These are phyloP conservation scores for Breynia disticha DNA, from an alignment of 441 rosid species.

Conservation along the genomic window DNA sequence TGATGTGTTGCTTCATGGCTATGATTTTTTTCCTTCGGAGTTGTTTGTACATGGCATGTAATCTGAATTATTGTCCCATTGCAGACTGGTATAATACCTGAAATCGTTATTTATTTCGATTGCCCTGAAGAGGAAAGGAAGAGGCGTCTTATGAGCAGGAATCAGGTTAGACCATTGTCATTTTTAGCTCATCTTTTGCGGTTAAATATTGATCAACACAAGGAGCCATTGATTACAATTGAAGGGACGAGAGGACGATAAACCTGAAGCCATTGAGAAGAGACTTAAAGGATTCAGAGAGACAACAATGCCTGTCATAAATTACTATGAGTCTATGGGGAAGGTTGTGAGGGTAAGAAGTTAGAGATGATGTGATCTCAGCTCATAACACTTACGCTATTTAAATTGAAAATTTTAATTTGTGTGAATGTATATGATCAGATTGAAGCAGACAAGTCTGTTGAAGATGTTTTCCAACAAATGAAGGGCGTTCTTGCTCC, in stretches of 20 bases:
- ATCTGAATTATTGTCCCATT: not conserved
- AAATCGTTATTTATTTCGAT: conserved; percentile 47
- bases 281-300: conserved; percentile 4
- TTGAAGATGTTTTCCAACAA: conserved; percentile 3
- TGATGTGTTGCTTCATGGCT: conserved; percentile 46
- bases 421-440: not conserved
- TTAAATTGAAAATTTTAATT: too few relatives aligned
- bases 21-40: not conserved
- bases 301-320: not conserved
- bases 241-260: conserved; percentile 9
- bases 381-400: not conserved
- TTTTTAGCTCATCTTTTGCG: not conserved
- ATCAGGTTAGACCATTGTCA: conserved; percentile 39
- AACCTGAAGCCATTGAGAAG: not conserved
- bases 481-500: not conserved
- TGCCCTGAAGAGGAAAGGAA: conserved; percentile 66
- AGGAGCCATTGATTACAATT: too few relatives aligned
- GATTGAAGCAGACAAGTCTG: not conserved
- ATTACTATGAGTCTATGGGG: not conserved
- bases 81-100: conserved; percentile 59
- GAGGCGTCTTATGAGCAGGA: conserved; percentile 48
- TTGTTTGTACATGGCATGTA: not conserved
- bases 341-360: not conserved
- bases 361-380: not conserved
- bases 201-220: too few relatives aligned